A percentile compares a stretch with the other conserved stretches of the same genome.
Evolutionary conservation across 2,329 filamentous ascomycete species (phyloP).

Genomic region (Calonectria pauciramosa): DNA sequence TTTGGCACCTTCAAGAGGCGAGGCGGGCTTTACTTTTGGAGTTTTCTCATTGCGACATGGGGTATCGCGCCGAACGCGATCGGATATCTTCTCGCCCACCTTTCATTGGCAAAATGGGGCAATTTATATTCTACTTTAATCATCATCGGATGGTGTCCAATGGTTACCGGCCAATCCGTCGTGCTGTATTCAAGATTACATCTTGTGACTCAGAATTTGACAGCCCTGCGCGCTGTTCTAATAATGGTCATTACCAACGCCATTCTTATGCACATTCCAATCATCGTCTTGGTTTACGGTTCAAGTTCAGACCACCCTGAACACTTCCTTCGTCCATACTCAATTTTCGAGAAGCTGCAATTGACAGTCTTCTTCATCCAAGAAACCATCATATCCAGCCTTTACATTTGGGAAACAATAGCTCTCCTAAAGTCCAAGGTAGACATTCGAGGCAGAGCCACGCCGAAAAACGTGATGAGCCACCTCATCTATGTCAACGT

Average conservation of each 20-base stretch:
- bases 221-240: slow-evolving; percentile 63
- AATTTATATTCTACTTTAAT: slow-evolving; percentile 42
- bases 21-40: slow-evolving; percentile 50
- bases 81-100: slow-evolving; percentile 60
- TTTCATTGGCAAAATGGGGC: slow-evolving; percentile 28
- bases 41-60: slow-evolving; percentile 48
- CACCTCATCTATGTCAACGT: slow-evolving; percentile 59
- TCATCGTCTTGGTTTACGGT: slow-evolving; percentile 68
- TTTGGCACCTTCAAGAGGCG: slow-evolving; percentile 5
- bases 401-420: slow-evolving; percentile 67
- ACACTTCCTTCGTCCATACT: slow-evolving; percentile 50
- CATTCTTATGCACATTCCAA: slow-evolving; percentile 65
- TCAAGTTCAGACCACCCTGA: slow-evolving; percentile 52
- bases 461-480: slow-evolving; percentile 24
- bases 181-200: slow-evolving; percentile 74
- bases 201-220: slow-evolving; percentile 66
- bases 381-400: slow-evolving; percentile 65
- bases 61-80: slow-evolving; percentile 52
- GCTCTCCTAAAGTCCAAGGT: slow-evolving; percentile 35
- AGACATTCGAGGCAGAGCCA: background rate
- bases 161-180: slow-evolving; percentile 73
- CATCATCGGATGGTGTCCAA: slow-evolving; percentile 52
- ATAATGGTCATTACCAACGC: slow-evolving; percentile 70
- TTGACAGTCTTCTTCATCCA: slow-evolving; percentile 68
- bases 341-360: slow-evolving; percentile 66